Percentiles rank a stretch among this genome's conserved stretches.
Evolutionary conservation across 2,329 filamentous ascomycete species (phyloP).

Genomic region (Pestalotiopsis sp.): DNA sequence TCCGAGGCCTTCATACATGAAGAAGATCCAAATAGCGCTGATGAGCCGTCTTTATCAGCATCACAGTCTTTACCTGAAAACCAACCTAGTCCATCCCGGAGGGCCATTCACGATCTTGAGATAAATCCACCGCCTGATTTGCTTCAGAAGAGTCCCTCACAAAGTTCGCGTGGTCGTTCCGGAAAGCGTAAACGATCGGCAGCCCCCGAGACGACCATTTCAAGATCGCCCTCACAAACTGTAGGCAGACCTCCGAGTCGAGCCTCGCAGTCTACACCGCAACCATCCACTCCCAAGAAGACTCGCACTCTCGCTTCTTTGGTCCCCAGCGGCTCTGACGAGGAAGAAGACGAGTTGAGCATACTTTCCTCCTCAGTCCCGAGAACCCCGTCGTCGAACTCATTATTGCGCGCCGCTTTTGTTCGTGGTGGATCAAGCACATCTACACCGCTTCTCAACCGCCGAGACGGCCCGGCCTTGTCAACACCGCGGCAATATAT

Average conservation of each 20-base stretch:
- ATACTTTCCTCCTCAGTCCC: background rate
- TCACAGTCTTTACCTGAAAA: background rate
- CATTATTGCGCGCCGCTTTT: background rate
- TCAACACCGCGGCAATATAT: background rate
- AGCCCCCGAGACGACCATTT: background rate
- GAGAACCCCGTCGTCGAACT: background rate
- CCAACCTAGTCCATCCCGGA: background rate
- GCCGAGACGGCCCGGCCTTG: background rate
- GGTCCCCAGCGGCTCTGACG: slow-evolving; percentile 11
- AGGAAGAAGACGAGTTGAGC: slow-evolving; percentile 13
- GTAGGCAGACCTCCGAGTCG: background rate
- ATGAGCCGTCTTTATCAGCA: background rate
- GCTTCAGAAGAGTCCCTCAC: background rate
- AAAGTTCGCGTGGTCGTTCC: background rate
- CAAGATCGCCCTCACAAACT: background rate
- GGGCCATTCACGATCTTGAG: background rate
- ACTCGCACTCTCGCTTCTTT: slow-evolving; percentile 11
- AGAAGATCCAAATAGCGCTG: background rate
- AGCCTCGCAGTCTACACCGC: background rate
- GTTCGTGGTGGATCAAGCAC: background rate
- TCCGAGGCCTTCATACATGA: background rate
- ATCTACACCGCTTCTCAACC: background rate
- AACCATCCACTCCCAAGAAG: slow-evolving; percentile 2
- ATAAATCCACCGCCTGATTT: background rate
- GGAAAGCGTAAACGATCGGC: background rate